phyloP scores from a whole-genome alignment of 129 eudicot genomes.

The Rutidosis leptorrhynchoides region DNA sequence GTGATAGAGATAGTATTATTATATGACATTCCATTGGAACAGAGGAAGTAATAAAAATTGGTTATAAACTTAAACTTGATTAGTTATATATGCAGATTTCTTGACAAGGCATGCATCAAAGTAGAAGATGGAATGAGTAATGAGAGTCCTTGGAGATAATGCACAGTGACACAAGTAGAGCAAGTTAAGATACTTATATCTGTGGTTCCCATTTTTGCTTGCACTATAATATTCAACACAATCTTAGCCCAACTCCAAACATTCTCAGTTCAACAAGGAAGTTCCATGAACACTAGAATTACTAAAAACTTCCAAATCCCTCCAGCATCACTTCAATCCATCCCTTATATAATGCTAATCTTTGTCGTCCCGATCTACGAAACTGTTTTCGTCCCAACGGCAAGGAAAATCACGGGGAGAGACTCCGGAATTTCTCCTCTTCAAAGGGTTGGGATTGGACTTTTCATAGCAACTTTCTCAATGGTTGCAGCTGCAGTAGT shows the following conservation, averaged over 20 bases:
- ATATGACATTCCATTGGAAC: too few relatives aligned
- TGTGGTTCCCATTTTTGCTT: slow-evolving; percentile 71
- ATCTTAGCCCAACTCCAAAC: slow-evolving; percentile 83
- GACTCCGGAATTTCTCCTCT: slow-evolving; percentile 75
- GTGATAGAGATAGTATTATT: too few relatives aligned
- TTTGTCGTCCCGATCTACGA: slow-evolving; percentile 71
- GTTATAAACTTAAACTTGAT: too few relatives aligned
- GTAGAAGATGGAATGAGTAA: slow-evolving; percentile 35
- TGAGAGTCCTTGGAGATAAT: slow-evolving; percentile 74
- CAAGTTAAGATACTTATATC: slow-evolving; percentile 74
- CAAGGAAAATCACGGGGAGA: slow-evolving; percentile 45
- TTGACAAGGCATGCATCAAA: slow-evolving; percentile 83
- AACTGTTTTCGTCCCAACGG: slow-evolving; percentile 57
- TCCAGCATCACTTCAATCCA: slow-evolving; percentile 79
- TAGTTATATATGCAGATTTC: slow-evolving; percentile 36
- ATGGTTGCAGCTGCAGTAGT: slow-evolving; percentile 78
- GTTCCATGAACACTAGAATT: slow-evolving; percentile 51
- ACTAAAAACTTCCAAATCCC: slow-evolving; percentile 57
- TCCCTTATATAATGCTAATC: slow-evolving; percentile 65
- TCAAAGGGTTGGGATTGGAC: slow-evolving; percentile 70
- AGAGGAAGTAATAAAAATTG: too few relatives aligned
- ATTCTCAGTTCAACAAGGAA: slow-evolving; percentile 79
- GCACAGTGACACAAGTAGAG: slow-evolving; percentile 74
- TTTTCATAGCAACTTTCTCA: slow-evolving; percentile 78
- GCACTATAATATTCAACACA: slow-evolving; percentile 82